Conservation (phyloP, 2,329 filamentous ascomycete genomes). For the Claviceps africana region DNA sequence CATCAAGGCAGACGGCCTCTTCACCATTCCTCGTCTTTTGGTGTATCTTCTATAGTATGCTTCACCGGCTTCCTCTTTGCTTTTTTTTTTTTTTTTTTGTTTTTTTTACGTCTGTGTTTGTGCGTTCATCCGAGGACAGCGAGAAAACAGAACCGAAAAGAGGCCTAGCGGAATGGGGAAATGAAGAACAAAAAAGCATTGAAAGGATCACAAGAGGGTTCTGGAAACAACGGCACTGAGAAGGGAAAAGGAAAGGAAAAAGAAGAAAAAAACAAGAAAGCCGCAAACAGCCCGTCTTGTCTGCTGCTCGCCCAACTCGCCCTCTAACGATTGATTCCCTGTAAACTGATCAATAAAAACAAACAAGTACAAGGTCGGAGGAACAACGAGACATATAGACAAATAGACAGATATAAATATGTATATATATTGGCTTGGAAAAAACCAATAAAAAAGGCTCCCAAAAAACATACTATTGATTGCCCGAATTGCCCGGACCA, state of each 20-base stretch:
- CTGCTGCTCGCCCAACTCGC: slow-evolving; percentile 33
- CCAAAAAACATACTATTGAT: slow-evolving; percentile 23
- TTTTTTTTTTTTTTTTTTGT: neutral
- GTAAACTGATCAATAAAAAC: slow-evolving; percentile 16
- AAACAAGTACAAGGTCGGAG: neutral
- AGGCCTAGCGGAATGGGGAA: neutral
- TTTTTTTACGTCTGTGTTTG: no score
- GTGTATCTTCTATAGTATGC: neutral
- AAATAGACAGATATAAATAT: no score
- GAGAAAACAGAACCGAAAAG: neutral
- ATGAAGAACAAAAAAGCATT: neutral
- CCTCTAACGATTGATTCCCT: slow-evolving; percentile 24
- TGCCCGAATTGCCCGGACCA: slow-evolving; percentile 28
- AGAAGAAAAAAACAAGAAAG: neutral
- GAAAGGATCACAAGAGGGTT: neutral
- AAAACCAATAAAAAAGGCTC: neutral
- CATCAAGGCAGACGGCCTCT: neutral
- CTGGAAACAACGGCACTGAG: neutral
- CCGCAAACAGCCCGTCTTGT: slow-evolving; percentile 18
- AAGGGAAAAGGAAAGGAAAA: slow-evolving; percentile 1
- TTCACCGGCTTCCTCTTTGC: neutral
- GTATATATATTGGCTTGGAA: no score
- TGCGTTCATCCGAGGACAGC: neutral
- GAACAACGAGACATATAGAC: neutral
- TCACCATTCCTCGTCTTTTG: neutral